phyloP scores from a whole-genome alignment of 306 rosid species.

The Fragaria nilgerrensis region DNA sequence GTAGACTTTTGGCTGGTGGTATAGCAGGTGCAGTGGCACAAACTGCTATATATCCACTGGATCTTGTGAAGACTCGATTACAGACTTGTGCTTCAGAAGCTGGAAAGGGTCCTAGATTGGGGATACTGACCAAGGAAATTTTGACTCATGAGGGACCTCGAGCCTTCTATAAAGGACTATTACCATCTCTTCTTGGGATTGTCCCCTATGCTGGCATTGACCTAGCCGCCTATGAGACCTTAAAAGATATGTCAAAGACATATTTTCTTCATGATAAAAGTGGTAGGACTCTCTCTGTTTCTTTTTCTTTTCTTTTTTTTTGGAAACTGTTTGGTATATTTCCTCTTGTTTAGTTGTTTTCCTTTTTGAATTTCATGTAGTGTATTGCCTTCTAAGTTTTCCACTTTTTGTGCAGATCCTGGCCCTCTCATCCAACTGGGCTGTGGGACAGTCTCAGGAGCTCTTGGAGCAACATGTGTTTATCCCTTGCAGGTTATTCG shows the following conservation, averaged over 20 bases:
- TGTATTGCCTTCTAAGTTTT: conserved; percentile 22
- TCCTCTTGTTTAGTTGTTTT: neutral
- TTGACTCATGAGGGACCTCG: conserved; percentile 88
- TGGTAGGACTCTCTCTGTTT: conserved; percentile 39
- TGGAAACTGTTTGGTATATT: neutral
- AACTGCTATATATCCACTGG: conserved; percentile 85
- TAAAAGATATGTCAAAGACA: conserved; percentile 84
- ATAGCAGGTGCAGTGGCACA: conserved; percentile 92
- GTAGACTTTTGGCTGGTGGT: conserved; percentile 82
- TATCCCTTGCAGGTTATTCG: conserved; percentile 91
- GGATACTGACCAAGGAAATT: conserved; percentile 69
- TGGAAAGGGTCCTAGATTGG: conserved; percentile 64
- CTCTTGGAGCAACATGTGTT: conserved; percentile 94
- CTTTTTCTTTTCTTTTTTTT: neutral
- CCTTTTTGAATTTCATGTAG: conserved; percentile 2
- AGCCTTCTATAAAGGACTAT: conserved; percentile 83
- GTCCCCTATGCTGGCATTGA: conserved; percentile 96
- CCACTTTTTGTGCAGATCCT: conserved; percentile 55
- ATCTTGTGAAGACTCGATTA: conserved; percentile 86
- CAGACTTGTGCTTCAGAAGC: conserved; percentile 62
- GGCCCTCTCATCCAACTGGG: conserved; percentile 93
- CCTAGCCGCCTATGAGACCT: conserved; percentile 85
- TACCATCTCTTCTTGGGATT: conserved; percentile 92
- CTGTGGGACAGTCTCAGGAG: conserved; percentile 92
- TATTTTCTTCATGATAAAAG: conserved; percentile 58